Conservation (phyloP, 2,329 filamentous ascomycete species). For the Aspergillus ibericus region DNA sequence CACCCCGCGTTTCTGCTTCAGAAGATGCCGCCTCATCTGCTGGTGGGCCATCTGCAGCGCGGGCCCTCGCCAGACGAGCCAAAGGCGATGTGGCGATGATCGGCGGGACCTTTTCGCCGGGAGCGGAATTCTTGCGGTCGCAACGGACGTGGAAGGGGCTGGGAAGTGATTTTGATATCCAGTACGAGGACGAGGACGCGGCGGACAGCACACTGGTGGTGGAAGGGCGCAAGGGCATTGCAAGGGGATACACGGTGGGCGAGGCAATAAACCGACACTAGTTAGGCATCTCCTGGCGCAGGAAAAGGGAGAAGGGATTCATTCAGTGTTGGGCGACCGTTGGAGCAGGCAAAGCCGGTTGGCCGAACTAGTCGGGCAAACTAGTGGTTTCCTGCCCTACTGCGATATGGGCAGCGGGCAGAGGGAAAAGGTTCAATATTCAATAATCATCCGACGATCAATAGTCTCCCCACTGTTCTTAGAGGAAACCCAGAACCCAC, state of each 20-base stretch:
- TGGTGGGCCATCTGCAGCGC: slow-evolving; percentile 29
- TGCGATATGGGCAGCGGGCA: neutral
- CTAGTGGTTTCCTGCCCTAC: slow-evolving; percentile 1
- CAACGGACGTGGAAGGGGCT: slow-evolving; percentile 89
- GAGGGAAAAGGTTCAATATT: neutral
- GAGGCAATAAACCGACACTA: slow-evolving; percentile 48
- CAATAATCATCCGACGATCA: neutral
- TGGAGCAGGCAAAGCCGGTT: slow-evolving; percentile 4
- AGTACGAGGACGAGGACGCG: slow-evolving; percentile 59
- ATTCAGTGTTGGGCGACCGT: slow-evolving; percentile 10
- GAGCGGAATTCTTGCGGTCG: slow-evolving; percentile 79
- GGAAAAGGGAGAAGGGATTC: neutral
- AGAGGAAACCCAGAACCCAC: no score
- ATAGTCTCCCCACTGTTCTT: no score
- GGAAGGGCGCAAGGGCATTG: slow-evolving; percentile 83
- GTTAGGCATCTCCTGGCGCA: slow-evolving; percentile 7
- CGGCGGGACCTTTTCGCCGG: slow-evolving; percentile 84
- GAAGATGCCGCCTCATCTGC: slow-evolving; percentile 26
- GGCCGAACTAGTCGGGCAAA: neutral
- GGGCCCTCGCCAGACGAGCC: slow-evolving; percentile 62
- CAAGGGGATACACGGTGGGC: slow-evolving; percentile 81
- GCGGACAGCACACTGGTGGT: slow-evolving; percentile 66
- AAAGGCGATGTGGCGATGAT: slow-evolving; percentile 76
- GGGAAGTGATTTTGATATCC: slow-evolving; percentile 75
- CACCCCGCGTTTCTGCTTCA: slow-evolving; percentile 29